phyloP scores from a whole-genome alignment of 2,329 filamentous ascomycete species.

The Trichoderma afroharzianum region DNA sequence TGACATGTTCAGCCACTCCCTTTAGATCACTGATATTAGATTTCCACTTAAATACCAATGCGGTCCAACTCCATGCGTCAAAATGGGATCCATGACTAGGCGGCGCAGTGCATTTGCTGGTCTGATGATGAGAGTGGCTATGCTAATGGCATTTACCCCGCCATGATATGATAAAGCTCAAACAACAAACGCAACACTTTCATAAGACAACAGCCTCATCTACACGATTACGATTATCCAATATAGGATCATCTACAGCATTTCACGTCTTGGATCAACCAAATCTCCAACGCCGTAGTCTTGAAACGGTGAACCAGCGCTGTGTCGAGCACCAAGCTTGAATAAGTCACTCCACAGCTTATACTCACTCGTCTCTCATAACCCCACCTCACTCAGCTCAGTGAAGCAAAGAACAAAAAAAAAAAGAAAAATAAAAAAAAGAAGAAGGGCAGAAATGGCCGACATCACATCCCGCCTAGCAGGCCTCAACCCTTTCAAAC shows the following conservation, averaged over 20 bases:
- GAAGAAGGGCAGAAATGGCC: no score
- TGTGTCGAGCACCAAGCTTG: background rate
- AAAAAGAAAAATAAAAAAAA: background rate
- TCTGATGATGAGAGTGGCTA: constrained; percentile 14
- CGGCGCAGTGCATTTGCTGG: background rate
- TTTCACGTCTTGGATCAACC: background rate
- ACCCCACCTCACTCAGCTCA: background rate
- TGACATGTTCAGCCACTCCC: background rate
- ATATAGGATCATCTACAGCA: background rate
- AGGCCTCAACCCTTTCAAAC: constrained; percentile 31
- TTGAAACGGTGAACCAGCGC: background rate
- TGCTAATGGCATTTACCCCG: constrained; percentile 9
- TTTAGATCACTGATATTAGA: background rate
- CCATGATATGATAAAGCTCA: background rate
- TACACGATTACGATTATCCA: background rate
- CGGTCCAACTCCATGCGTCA: background rate
- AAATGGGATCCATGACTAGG: background rate
- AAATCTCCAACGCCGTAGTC: background rate
- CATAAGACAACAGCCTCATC: background rate
- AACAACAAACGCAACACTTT: background rate
- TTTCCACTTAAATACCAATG: no score
- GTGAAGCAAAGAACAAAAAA: background rate
- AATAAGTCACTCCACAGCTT: background rate
- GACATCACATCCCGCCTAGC: constrained; percentile 29
- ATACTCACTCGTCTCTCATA: background rate